A percentile compares a stretch with the other conserved stretches of the same genome.
phyloP scores from a whole-genome alignment of 352 stramenopile genomes.

The Phytophthora nicotianae region DNA sequence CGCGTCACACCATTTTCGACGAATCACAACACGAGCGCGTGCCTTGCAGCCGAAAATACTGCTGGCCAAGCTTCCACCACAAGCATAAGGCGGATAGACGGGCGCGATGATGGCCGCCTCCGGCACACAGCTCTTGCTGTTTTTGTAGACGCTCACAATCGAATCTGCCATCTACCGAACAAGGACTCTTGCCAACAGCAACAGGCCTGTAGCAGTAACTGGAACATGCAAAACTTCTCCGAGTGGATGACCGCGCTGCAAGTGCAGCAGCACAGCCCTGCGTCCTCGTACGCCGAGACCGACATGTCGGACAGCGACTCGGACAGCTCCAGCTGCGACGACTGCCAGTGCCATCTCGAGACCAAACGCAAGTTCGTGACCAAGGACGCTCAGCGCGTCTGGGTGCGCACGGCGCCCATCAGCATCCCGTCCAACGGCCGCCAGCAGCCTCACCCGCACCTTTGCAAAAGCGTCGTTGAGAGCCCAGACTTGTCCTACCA shows the following conservation, averaged over 20 bases:
- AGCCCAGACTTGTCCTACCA: conserved; percentile 44
- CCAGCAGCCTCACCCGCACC: conserved; percentile 21
- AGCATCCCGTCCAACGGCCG: conserved; percentile 44
- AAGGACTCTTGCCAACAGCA: not conserved
- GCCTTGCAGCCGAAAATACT: conserved; percentile 28
- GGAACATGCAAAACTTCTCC: conserved; percentile 50
- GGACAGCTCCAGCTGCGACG: conserved; percentile 36
- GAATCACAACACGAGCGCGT: conserved; percentile 13
- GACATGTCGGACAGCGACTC: conserved; percentile 52
- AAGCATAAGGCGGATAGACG: conserved; percentile 11
- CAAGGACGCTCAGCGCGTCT: conserved; percentile 29
- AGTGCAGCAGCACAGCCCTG: conserved; percentile 37
- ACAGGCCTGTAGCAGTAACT: not conserved
- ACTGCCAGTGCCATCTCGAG: conserved; percentile 24
- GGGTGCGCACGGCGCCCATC: conserved; percentile 58
- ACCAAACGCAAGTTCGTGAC: conserved; percentile 31
- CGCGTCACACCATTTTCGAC: not conserved
- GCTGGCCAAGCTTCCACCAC: conserved; percentile 16
- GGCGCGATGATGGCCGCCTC: conserved; percentile 13
- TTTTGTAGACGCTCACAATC: conserved; percentile 38
- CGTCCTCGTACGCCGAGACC: conserved; percentile 69
- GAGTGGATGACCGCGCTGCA: conserved; percentile 56
- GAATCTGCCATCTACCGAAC: conserved; percentile 15
- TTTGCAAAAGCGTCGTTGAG: conserved; percentile 25
- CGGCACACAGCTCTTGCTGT: conserved; percentile 3